Evolutionary conservation across 108 stramenopile genomes (phyloP).

Genomic region (Pseudonitzschia multistriata): DNA sequence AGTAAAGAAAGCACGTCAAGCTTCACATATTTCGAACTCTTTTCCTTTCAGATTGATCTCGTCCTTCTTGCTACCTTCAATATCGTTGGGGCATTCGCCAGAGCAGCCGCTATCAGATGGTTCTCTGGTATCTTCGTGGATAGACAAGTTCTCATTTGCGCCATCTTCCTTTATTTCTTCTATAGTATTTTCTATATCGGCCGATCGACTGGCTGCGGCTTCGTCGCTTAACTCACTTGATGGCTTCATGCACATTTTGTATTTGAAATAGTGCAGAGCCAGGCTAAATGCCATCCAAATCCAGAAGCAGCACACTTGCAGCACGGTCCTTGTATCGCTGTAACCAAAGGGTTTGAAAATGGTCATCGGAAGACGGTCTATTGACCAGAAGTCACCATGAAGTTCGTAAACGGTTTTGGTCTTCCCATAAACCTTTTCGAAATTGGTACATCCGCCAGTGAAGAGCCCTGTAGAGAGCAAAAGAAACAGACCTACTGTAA

Average conservation of each 20-base stretch:
- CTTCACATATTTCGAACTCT: background rate
- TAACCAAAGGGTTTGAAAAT: slow-evolving; percentile 82
- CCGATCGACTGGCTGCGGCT: background rate
- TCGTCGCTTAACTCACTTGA: background rate
- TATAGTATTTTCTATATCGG: background rate
- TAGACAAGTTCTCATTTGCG: background rate
- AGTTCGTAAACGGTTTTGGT: slow-evolving; percentile 57
- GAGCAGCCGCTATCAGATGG: background rate
- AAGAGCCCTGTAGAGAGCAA: slow-evolving; percentile 72
- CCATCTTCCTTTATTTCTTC: background rate
- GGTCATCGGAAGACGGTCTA: slow-evolving; percentile 69
- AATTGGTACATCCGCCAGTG: slow-evolving; percentile 65
- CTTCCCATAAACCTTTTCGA: slow-evolving; percentile 61
- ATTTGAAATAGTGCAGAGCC: slow-evolving; percentile 49
- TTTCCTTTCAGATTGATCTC: background rate
- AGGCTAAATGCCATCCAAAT: slow-evolving; percentile 46
- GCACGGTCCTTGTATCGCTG: slow-evolving; percentile 59
- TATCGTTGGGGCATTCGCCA: background rate
- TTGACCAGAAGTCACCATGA: slow-evolving; percentile 47
- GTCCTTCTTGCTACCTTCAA: background rate
- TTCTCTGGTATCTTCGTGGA: background rate
- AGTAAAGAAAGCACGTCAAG: background rate
- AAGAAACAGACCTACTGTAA: slow-evolving; percentile 52
- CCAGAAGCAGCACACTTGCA: slow-evolving; percentile 70
- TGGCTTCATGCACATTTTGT: slow-evolving; percentile 29